Evolutionary conservation across 768 basidiomycete genomes (phyloP), one percentile per base, ranked within the genome.

Genomic region (Rossbeevera mucosa): DNA sequence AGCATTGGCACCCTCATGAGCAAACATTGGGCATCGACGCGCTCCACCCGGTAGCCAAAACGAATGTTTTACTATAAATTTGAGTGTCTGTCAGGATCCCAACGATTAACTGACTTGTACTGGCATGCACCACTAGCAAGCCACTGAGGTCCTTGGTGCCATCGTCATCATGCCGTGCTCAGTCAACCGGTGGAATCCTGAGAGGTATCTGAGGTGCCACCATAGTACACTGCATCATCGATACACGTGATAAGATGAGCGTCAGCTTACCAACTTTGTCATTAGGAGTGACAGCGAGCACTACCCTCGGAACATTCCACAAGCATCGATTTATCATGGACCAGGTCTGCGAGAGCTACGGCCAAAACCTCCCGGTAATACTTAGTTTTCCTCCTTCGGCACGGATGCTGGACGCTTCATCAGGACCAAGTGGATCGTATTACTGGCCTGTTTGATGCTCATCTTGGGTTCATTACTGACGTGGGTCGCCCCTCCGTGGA

Each of bases 371-470:
- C 49, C 83, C 81, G 58, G 83, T 85, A 74, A 71, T 1, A 20
- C 2, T 46, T 36, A 49, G 48, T 48, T 45, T 31, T 40, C 47
- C 29, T 45, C 14, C 31, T 25, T 8, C 30, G 20, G 21, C 26
- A n/a, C 22, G 13, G 21, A 48, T 20, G 26, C 53, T 67, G 51
- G 63, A 47, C 33, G 2, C 20, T 31, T 29, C 38, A 7, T 26
- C 62, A 90, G 87, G 88, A 88, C 63, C 87, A 88, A 73, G 81
- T 86, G 18, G 85, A 88, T 46, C 73, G 77, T 49, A 79, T 90
- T 52, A 70, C 77, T 11, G 65, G 61, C 22, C 63, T 81, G 14
- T 80, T 85, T 57, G 82, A 86, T 57, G 73, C 78, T 18, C 85
- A 88, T 63, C 72, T 89, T n/a, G 80, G 78, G 56, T 65, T 85